Evolutionary conservation across 1,139 yeast genomes (phyloP).

Genomic region (Nakaseomyces bracarensis): DNA sequence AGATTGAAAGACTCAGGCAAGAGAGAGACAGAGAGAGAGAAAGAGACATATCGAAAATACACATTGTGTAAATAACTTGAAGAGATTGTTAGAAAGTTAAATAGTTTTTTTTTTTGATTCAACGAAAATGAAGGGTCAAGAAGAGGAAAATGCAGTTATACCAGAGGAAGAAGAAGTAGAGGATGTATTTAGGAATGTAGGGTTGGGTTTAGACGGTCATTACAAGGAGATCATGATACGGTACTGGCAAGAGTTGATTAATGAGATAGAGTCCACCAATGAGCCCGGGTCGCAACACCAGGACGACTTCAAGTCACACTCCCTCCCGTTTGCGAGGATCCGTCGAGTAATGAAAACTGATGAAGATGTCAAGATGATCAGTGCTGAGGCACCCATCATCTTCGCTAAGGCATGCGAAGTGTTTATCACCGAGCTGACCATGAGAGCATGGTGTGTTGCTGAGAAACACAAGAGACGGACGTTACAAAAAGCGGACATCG

Average conservation of each 20-base stretch:
- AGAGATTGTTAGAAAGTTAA: no score
- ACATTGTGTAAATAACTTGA: no score
- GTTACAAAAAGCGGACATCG: conserved; percentile 85
- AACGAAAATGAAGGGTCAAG: neutral
- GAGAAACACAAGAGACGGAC: conserved; percentile 93
- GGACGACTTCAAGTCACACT: conserved; percentile 82
- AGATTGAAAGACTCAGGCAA: no score
- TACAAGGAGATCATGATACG: conserved; percentile 86
- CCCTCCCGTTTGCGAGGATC: conserved; percentile 86
- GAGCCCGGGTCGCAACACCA: conserved; percentile 27
- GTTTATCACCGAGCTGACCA: conserved; percentile 89
- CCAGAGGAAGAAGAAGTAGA: conserved; percentile 35
- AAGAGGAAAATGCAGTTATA: conserved; percentile 15
- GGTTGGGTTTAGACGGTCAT: conserved; percentile 79
- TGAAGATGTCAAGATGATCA: conserved; percentile 93
- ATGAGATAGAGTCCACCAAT: conserved; percentile 56
- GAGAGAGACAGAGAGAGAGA: no score
- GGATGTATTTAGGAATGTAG: conserved; percentile 86
- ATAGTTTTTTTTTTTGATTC: no score
- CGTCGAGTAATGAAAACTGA: conserved; percentile 94
- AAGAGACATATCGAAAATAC: no score
- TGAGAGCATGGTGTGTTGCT: conserved; percentile 99
- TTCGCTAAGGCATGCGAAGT: conserved; percentile 98
- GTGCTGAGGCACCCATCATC: conserved; percentile 94
- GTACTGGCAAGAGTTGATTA: conserved; percentile 94